Evolutionary conservation across 352 stramenopile species (phyloP).

Genomic region (Globisporangium spinosum): DNA sequence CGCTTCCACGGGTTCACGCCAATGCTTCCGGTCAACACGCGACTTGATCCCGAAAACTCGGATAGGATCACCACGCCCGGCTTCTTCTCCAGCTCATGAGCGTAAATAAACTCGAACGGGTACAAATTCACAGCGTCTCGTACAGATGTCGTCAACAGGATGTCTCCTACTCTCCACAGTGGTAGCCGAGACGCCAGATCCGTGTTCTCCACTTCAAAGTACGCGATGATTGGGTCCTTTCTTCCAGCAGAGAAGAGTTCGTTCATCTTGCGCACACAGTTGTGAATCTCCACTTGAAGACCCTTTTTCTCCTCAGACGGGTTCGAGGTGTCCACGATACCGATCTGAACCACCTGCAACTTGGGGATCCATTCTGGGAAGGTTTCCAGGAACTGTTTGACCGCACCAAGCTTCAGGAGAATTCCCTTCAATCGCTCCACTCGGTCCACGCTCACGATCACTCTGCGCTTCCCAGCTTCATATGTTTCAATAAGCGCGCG

Average conservation of each 20-base stretch:
- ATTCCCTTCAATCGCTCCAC: slow-evolving; percentile 97
- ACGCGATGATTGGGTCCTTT: slow-evolving; percentile 56
- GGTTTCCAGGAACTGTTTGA: slow-evolving; percentile 92
- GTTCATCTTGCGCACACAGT: slow-evolving; percentile 71
- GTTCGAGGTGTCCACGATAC: slow-evolving; percentile 73
- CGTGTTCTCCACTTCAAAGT: slow-evolving; percentile 77
- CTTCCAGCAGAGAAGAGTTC: slow-evolving; percentile 39
- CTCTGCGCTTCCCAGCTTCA: slow-evolving; percentile 46
- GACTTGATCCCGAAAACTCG: slow-evolving; percentile 96
- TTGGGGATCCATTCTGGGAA: slow-evolving; percentile 80
- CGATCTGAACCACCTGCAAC: slow-evolving; percentile 83
- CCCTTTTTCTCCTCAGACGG: slow-evolving; percentile 63
- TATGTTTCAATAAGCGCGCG: slow-evolving; percentile 45
- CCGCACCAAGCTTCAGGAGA: slow-evolving; percentile 94
- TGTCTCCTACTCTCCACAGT: slow-evolving; percentile 68
- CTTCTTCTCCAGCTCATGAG: slow-evolving; percentile 64
- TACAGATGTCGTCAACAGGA: slow-evolving; percentile 73
- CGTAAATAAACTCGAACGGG: slow-evolving; percentile 86
- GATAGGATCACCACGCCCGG: slow-evolving; percentile 94
- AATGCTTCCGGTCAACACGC: slow-evolving; percentile 95
- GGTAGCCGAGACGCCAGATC: slow-evolving; percentile 71
- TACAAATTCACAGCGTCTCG: slow-evolving; percentile 83
- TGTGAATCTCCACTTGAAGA: slow-evolving; percentile 57
- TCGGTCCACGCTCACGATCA: slow-evolving; percentile 94
- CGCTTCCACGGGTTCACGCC: slow-evolving; percentile 98